These are phyloP conservation scores for Kurtzmaniella quercitrusa DNA, from an alignment of 1,139 yeast species.

Conservation along the genomic window DNA sequence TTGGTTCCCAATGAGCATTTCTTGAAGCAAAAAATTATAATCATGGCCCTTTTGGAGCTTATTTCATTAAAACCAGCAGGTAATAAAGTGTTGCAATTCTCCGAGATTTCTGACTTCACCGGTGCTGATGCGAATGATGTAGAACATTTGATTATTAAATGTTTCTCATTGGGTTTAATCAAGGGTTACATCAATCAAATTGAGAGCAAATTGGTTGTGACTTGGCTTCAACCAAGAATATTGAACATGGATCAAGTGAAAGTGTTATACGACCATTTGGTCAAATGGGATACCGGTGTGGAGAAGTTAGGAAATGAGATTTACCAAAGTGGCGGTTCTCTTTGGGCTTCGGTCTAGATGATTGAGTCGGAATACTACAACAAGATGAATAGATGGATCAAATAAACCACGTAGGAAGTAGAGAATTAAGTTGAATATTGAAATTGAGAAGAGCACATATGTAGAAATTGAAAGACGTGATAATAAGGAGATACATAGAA, in stretches of 20 bases:
- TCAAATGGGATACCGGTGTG: slow-evolving; percentile 75
- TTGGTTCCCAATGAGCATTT: slow-evolving; percentile 55
- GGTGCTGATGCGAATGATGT: slow-evolving; percentile 71
- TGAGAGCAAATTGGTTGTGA: slow-evolving; percentile 67
- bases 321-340: slow-evolving; percentile 31
- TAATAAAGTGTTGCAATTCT: slow-evolving; percentile 68
- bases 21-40: slow-evolving; percentile 83
- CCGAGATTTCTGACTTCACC: slow-evolving; percentile 67
- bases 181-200: slow-evolving; percentile 90
- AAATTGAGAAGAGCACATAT: too few species aligned
- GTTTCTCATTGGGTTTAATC: slow-evolving; percentile 76
- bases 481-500: too few species aligned
- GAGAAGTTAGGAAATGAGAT: slow-evolving; percentile 52
- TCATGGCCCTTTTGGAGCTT: slow-evolving; percentile 86
- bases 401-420: neutral
- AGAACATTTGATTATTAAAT: slow-evolving; percentile 87
- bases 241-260: slow-evolving; percentile 77
- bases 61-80: slow-evolving; percentile 76
- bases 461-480: too few species aligned
- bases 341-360: slow-evolving; percentile 27
- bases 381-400: neutral
- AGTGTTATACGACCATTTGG: slow-evolving; percentile 68
- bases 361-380: neutral
- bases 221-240: slow-evolving; percentile 95
- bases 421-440: too few species aligned